Evolutionary conservation across 2,329 filamentous ascomycete genomes (phyloP).

Genomic region (Arthrocladium fulminans): DNA sequence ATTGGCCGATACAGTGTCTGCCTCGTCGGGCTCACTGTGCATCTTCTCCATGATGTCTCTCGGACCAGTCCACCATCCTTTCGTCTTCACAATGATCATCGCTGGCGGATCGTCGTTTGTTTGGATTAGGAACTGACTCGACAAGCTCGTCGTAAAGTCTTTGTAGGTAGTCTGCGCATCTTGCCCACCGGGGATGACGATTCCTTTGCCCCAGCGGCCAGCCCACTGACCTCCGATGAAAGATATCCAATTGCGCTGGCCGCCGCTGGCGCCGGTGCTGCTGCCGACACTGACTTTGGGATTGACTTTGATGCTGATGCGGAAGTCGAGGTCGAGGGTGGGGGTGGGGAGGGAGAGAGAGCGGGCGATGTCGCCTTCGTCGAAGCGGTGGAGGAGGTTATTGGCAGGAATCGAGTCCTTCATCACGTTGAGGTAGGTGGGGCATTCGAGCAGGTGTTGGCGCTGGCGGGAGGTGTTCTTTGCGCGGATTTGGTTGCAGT

Average conservation of each 20-base stretch:
- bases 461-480: constrained; percentile 44
- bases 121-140: constrained; percentile 41
- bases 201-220: constrained; percentile 44
- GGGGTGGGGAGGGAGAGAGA: constrained; percentile 41
- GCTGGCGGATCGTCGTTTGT: constrained; percentile 43
- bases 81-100: constrained; percentile 39
- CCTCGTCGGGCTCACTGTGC: constrained; percentile 32
- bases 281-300: constrained; percentile 40
- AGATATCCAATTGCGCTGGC: constrained; percentile 44
- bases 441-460: constrained; percentile 41
- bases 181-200: constrained; percentile 43
- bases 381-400: constrained; percentile 43
- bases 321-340: constrained; percentile 43
- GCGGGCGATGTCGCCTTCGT: constrained; percentile 41
- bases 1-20: constrained; percentile 40
- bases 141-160: constrained; percentile 38
- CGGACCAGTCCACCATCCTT: constrained; percentile 41
- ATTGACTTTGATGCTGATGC: constrained; percentile 46
- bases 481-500: constrained; percentile 42
- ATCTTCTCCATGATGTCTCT: constrained; percentile 43
- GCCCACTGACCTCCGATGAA: constrained; percentile 45
- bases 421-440: constrained; percentile 44
- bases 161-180: constrained; percentile 42
- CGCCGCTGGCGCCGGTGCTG: constrained; percentile 32
- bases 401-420: constrained; percentile 45